A percentile compares a stretch with the other conserved stretches of the same genome.
These are phyloP conservation scores for Beta corolliflora DNA, from an alignment of 179 eudicot species.

Conservation along the genomic window DNA sequence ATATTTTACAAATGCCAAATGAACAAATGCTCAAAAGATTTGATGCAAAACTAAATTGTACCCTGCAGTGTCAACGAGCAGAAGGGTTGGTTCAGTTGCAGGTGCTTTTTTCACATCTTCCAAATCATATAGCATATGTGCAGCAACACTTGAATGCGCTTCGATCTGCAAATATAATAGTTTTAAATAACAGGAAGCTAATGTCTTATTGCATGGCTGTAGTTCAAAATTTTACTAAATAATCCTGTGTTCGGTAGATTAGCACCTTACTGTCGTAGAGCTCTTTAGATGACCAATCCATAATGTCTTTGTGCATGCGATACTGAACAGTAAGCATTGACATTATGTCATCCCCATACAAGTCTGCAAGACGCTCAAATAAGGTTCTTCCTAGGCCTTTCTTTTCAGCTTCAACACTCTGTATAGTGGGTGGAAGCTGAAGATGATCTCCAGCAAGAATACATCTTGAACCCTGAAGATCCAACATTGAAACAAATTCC, in stretches of 20 bases:
- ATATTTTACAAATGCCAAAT: slow-evolving; percentile 1
- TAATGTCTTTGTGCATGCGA: slow-evolving; percentile 95
- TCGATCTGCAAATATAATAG: slow-evolving; percentile 47
- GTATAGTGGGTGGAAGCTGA: slow-evolving; percentile 99
- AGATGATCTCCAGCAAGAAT: slow-evolving; percentile 94
- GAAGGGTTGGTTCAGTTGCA: slow-evolving; percentile 81
- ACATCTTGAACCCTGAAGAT: slow-evolving; percentile 85
- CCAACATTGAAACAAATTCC: not conserved
- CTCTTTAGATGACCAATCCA: slow-evolving; percentile 97
- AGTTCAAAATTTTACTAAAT: not conserved
- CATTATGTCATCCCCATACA: slow-evolving; percentile 83
- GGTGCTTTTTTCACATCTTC: slow-evolving; percentile 74
- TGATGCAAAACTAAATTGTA: slow-evolving; percentile 35
- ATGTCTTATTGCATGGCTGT: not conserved
- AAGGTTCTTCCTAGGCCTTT: slow-evolving; percentile 93
- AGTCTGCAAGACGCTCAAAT: slow-evolving; percentile 91
- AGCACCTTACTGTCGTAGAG: slow-evolving; percentile 86
- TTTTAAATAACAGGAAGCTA: not conserved
- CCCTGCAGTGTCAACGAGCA: slow-evolving; percentile 93
- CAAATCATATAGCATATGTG: slow-evolving; percentile 77
- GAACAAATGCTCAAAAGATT: not conserved
- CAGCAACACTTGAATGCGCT: slow-evolving; percentile 95
- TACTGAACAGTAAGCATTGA: slow-evolving; percentile 99
- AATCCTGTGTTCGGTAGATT: slow-evolving; percentile 1
- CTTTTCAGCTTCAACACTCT: slow-evolving; percentile 96